Percentiles rank a stretch among this genome's conserved stretches.
These are phyloP conservation scores for Ophiostoma sp. DNA, from an alignment of 2,329 filamentous ascomycete species.

Conservation along the genomic window DNA sequence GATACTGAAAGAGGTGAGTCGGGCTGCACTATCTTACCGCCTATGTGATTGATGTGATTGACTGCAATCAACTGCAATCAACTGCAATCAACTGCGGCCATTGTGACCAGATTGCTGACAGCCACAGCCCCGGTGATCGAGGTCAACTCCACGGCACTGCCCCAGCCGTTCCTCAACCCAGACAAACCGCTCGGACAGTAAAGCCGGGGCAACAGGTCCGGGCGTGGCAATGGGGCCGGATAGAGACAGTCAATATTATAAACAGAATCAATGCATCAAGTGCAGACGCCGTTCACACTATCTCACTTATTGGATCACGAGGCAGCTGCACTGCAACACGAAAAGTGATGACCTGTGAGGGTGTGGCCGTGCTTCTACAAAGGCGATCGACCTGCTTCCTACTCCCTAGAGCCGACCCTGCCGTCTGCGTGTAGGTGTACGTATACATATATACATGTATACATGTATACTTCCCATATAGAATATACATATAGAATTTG, in stretches of 20 bases:
- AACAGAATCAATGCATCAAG: not conserved
- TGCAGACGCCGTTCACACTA: not conserved
- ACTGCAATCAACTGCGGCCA: too few species aligned
- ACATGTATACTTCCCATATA: too few species aligned
- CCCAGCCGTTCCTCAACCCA: constrained; percentile 24
- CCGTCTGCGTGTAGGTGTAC: too few species aligned
- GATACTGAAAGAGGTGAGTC: not conserved
- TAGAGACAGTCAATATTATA: not conserved
- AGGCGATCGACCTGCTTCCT: not conserved
- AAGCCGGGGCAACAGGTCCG: constrained; percentile 10
- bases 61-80: too few species aligned
- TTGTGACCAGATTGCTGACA: not conserved
- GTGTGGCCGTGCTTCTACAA: not conserved
- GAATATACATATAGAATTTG: not conserved
- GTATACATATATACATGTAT: too few species aligned
- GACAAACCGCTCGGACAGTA: constrained; percentile 16
- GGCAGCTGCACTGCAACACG: constrained; percentile 6
- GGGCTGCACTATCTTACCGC: too few species aligned
- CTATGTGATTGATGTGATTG: too few species aligned
- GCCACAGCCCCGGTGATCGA: constrained; percentile 15
- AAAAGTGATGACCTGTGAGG: not conserved
- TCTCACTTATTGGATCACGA: constrained; percentile 14
- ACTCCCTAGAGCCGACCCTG: not conserved
- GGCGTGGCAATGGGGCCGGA: not conserved
- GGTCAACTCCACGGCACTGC: constrained; percentile 22